phyloP scores from a whole-genome alignment of 163 green algal species.

The Volvox carteri region DNA sequence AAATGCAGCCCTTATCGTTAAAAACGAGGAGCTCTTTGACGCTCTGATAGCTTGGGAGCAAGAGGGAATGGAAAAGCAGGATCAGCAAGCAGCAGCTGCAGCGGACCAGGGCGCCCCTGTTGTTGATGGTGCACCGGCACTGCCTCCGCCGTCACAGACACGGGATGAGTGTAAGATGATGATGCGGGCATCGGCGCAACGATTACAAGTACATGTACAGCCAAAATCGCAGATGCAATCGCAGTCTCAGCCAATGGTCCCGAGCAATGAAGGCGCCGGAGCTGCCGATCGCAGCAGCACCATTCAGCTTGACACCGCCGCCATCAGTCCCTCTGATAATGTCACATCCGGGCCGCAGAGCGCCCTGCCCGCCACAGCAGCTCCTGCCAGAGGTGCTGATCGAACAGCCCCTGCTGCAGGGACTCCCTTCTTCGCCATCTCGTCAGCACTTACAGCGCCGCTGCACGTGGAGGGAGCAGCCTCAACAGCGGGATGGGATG shows the following conservation, averaged over 20 bases:
- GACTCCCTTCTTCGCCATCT: neutral
- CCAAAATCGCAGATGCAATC: neutral
- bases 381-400: too few species aligned
- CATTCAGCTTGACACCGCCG: neutral
- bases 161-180: neutral
- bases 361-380: neutral
- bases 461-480: too few species aligned
- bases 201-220: too few species aligned
- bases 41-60: neutral
- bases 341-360: neutral
- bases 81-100: neutral
- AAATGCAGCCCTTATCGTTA: conserved; percentile 29
- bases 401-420: neutral
- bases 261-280: neutral
- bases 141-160: neutral
- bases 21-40: conserved; percentile 54
- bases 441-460: too few species aligned
- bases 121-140: neutral
- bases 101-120: too few species aligned
- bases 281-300: neutral
- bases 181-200: neutral
- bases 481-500: neutral
- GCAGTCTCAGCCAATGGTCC: too few species aligned
- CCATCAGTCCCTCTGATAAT: neutral
- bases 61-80: neutral